Evolutionary conservation across 352 stramenopile genomes (phyloP), one percentile per base, ranked within the genome.

Genomic region (Pythium grandisporangium): DNA sequence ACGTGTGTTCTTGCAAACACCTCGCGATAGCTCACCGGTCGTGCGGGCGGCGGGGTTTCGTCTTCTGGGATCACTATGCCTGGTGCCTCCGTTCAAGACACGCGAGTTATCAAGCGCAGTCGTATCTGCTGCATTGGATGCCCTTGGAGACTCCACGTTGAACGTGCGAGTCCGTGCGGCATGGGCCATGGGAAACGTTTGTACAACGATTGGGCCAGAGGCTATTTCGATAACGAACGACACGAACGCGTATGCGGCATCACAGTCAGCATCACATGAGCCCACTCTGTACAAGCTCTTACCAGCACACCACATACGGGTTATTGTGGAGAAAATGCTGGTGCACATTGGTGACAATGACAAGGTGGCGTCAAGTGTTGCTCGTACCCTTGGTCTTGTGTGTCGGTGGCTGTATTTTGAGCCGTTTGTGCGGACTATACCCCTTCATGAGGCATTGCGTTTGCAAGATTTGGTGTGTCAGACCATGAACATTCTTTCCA

Each of bases 341-440:
- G 48, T 84, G 8, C 79, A 67, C 42, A 75, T 93, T 34, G 84
- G 76, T 33, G 80, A 93, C 52, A 91, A 93, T 40, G 80, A 93
- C 69, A 93, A 93, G 56, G 80, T 93, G 16, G 80, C 75, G 14
- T 93, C 80, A 10, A 93, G 80, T 16, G 71, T 93, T 14, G 74
- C 77, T 14, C 65, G 80, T 12, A 91, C 80, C 3, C 55, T 93
- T 33, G 80, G 80, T 0, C 70, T 93, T 3, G 67, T 93, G 4
- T 81, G 73, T 42, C 71, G 80, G 3, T 93, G 80, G 80, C 68
- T 84, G 16, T 84, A 63, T 45, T 88, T 86, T 19, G 61, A 75
- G 13, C 55, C 70, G 16, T 89, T 89, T 54, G 48, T 67, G 0
- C 29, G 40, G 14, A 71, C 55, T 32, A 49, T 61, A 1, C 64